A percentile compares a stretch with the other conserved stretches of the same genome.
Evolutionary conservation across 768 basidiomycete genomes (phyloP).

Genomic region (Royoungia palumana): DNA sequence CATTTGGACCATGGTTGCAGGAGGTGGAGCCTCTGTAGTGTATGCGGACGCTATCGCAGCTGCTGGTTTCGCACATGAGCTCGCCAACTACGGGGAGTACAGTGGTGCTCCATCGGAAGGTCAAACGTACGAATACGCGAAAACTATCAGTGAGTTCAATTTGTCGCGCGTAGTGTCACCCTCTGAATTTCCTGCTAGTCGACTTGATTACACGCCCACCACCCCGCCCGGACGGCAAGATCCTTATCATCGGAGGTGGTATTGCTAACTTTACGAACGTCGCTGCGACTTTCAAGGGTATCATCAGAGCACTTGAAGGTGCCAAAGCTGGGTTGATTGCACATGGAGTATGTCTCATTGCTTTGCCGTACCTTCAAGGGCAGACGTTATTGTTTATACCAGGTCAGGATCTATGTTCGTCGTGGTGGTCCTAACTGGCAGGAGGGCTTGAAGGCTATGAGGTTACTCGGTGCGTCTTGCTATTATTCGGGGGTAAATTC

Average conservation of each 20-base stretch:
- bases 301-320: conserved; percentile 95
- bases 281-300: conserved; percentile 99
- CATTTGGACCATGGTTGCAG: conserved; percentile 99
- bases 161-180: not conserved
- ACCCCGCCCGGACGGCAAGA: conserved; percentile 84
- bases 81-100: conserved; percentile 99
- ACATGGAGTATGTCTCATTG: conserved; percentile 20
- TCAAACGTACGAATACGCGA: conserved; percentile 99
- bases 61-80: conserved; percentile 93
- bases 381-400: conserved; percentile 36
- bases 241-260: conserved; percentile 99
- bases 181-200: conserved; percentile 40
- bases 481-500: not conserved
- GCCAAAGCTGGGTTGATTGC: conserved; percentile 81
- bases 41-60: conserved; percentile 81
- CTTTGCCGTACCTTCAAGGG: not conserved
- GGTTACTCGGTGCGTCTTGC: conserved; percentile 60
- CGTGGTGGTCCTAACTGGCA: conserved; percentile 99
- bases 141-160: conserved; percentile 81
- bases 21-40: conserved; percentile 80
- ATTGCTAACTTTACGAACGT: conserved; percentile 99
- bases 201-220: conserved; percentile 92
- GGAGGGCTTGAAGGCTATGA: conserved; percentile 98
- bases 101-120: conserved; percentile 97
- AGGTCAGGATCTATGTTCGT: conserved; percentile 94